Percentiles rank a stretch among this genome's conserved stretches.
Conservation (phyloP, 352 stramenopile species). For the Phytophthora pistaciae region DNA sequence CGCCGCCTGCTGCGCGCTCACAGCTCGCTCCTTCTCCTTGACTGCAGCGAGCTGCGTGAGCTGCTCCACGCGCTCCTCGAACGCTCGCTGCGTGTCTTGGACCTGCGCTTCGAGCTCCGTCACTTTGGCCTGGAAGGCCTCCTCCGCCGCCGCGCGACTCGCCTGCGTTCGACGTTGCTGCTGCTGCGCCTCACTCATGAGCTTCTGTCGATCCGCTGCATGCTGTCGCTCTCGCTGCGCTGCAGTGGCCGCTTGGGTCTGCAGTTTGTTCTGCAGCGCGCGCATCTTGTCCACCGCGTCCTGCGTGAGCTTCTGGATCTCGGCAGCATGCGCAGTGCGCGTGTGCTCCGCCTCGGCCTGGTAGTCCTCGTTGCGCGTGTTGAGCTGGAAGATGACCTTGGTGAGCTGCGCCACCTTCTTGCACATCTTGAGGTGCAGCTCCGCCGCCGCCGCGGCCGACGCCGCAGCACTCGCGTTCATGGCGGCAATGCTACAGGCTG, state of each 20-base stretch:
- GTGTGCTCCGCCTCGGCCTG: constrained; percentile 69
- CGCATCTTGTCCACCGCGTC: constrained; percentile 67
- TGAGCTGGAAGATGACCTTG: constrained; percentile 95
- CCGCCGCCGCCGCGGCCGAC: constrained; percentile 36
- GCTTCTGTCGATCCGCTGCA: constrained; percentile 21
- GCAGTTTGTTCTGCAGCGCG: constrained; percentile 49
- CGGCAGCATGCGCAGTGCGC: constrained; percentile 41
- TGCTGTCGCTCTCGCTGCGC: constrained; percentile 42
- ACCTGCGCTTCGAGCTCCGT: constrained; percentile 56
- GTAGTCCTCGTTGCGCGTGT: constrained; percentile 94
- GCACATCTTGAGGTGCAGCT: constrained; percentile 94
- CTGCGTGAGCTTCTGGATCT: constrained; percentile 59
- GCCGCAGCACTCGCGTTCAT: constrained; percentile 29
- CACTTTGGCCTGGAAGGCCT: constrained; percentile 58
- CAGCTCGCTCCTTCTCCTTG: constrained; percentile 35
- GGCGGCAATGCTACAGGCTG: not conserved
- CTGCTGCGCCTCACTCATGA: constrained; percentile 23
- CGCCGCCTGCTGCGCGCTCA: constrained; percentile 25
- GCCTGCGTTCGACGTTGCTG: constrained; percentile 45
- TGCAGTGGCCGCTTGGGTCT: constrained; percentile 38
- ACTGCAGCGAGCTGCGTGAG: constrained; percentile 28
- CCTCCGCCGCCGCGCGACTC: constrained; percentile 22
- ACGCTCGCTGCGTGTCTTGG: constrained; percentile 39
- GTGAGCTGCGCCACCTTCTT: constrained; percentile 96
- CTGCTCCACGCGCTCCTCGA: constrained; percentile 53